phyloP scores from a whole-genome alignment of 805 yeast species.

The Kluyveromyces nonfermentans region DNA sequence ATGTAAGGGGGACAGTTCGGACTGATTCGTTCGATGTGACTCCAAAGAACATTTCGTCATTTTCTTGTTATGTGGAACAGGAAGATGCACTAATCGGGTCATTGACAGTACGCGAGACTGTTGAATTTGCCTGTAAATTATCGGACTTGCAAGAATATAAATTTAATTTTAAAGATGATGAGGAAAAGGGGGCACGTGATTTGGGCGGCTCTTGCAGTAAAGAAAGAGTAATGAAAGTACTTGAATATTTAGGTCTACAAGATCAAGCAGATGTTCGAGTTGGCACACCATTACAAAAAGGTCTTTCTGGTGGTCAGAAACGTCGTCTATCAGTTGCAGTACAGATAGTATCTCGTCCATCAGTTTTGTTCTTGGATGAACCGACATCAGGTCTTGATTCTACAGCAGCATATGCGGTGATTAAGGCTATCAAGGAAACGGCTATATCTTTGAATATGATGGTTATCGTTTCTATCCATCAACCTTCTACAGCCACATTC shows the following conservation, averaged over 20 bases:
- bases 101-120: background rate
- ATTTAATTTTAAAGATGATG: background rate
- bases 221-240: conserved; percentile 45
- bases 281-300: conserved; percentile 44
- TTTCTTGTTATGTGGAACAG: background rate
- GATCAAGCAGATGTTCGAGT: conserved; percentile 53
- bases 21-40: conserved; percentile 6
- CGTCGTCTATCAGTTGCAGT: conserved; percentile 52
- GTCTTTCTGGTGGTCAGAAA: conserved; percentile 77
- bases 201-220: conserved; percentile 66
- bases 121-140: background rate
- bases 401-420: conserved; percentile 50
- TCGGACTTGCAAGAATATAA: background rate
- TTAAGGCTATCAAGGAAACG: conserved; percentile 39
- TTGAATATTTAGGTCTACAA: conserved; percentile 53
- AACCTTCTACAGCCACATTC: conserved; percentile 53
- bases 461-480: conserved; percentile 57
- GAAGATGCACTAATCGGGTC: background rate
- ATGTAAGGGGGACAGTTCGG: conserved; percentile 32
- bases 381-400: conserved; percentile 55
- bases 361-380: conserved; percentile 47
- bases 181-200: conserved; percentile 26
- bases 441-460: conserved; percentile 44
- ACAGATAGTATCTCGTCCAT: conserved; percentile 47
- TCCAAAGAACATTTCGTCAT: background rate